Evolutionary conservation across 2,329 filamentous ascomycete species (phyloP).

Genomic region (Diaporthe helianthi): DNA sequence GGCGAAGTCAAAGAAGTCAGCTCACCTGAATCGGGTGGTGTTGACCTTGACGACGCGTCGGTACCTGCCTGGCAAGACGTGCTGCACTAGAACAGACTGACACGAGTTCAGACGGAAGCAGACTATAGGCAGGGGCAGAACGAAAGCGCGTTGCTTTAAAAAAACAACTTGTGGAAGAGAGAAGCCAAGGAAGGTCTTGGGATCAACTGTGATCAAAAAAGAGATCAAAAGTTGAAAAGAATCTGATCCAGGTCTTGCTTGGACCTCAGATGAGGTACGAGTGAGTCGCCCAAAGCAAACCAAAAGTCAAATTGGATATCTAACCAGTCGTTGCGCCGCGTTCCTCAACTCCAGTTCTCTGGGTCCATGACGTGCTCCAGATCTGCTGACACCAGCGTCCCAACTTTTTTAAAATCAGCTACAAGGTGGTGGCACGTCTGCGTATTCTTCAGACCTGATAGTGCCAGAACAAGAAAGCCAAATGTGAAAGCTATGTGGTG

Average conservation of each 20-base stretch:
- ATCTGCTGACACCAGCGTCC: too few species aligned
- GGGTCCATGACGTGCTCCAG: not conserved
- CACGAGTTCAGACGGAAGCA: not conserved
- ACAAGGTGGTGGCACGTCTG: too few species aligned
- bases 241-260: not conserved
- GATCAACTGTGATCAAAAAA: not conserved
- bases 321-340: not conserved
- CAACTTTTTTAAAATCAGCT: not conserved
- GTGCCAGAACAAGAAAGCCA: not conserved
- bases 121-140: not conserved
- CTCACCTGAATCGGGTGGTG: not conserved
- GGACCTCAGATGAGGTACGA: not conserved
- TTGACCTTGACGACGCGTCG: not conserved
- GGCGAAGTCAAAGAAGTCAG: not conserved
- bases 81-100: not conserved
- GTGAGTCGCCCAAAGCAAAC: not conserved
- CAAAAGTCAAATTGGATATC: not conserved
- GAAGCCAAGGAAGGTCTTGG: not conserved
- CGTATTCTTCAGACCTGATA: not conserved
- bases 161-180: not conserved
- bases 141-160: not conserved
- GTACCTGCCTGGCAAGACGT: not conserved
- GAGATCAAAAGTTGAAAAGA: not conserved
- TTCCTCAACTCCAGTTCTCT: not conserved
- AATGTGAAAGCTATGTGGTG: not conserved